phyloP scores from a whole-genome alignment of 148 eudicot genomes.

The Tetragonia tetragonoides region DNA sequence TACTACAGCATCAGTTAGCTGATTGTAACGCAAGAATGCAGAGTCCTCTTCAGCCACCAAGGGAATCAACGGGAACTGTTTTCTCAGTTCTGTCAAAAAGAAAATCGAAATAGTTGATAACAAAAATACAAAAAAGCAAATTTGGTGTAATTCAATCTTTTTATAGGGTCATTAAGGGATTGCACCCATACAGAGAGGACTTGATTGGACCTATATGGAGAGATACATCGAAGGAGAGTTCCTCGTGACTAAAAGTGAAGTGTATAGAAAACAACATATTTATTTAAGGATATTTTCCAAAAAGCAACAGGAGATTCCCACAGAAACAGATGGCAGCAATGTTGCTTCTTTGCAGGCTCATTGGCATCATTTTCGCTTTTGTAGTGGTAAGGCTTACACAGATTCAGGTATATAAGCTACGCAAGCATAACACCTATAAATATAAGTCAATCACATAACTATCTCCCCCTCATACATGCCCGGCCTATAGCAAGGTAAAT shows the following conservation, averaged over 20 bases:
- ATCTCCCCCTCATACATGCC: not conserved
- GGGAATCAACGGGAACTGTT: constrained; percentile 73
- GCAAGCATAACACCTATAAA: not conserved
- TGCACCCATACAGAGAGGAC: not conserved
- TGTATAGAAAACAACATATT: not conserved
- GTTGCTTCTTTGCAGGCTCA: not conserved
- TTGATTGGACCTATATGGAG: not conserved
- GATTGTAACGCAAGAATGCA: constrained; percentile 64
- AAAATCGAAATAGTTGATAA: constrained; percentile 1
- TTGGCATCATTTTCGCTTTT: not conserved
- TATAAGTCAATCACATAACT: not conserved
- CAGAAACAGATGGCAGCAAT: not conserved
- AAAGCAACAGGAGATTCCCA: not conserved
- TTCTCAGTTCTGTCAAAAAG: constrained; percentile 56
- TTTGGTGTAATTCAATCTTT: not conserved
- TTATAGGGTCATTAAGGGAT: not conserved
- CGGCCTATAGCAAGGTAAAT: not conserved
- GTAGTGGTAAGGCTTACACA: not conserved
- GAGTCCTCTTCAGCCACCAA: constrained; percentile 99
- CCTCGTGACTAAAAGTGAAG: not conserved
- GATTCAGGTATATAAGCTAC: not conserved
- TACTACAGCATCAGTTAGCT: constrained; percentile 64
- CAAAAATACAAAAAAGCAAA: not conserved
- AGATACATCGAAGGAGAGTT: not conserved
- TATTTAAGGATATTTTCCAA: not conserved